Percentiles rank a stretch among this genome's conserved stretches.
Evolutionary conservation across 495 filamentous ascomycete genomes (phyloP).

Genomic region (Aspergillus baeticus): DNA sequence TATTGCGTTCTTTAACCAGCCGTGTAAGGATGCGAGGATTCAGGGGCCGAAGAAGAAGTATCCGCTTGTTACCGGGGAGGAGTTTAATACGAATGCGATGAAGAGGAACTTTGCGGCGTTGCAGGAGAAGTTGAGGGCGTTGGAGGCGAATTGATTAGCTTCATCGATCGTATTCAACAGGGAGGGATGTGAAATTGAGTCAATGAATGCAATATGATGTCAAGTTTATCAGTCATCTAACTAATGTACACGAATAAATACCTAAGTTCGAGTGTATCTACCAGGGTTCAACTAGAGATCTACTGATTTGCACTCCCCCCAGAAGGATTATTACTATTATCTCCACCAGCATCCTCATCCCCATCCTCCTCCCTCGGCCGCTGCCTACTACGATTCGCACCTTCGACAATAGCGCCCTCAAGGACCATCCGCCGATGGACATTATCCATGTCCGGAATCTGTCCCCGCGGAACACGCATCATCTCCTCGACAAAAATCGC

Average conservation of each 20-base stretch:
- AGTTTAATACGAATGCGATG: constrained; percentile 4
- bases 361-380: no score
- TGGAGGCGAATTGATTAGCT: neutral
- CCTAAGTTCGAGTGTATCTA: no score
- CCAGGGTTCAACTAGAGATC: no score
- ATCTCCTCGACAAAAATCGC: neutral
- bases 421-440: neutral
- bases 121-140: neutral
- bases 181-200: no score
- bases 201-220: no score
- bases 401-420: neutral
- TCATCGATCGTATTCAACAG: no score
- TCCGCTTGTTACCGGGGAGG: neutral
- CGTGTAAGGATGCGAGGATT: constrained; percentile 57
- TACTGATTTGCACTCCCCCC: no score
- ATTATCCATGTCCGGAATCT: neutral
- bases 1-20: constrained; percentile 68
- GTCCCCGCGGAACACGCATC: neutral
- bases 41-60: constrained; percentile 63
- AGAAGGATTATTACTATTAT: no score
- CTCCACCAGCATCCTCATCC: no score
- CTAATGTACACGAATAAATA: no score
- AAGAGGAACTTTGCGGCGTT: constrained; percentile 5
- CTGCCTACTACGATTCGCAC: neutral
- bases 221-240: no score